These are phyloP conservation scores for Wallacemonas collosoma DNA, from an alignment of 208 protist genomes.

Conservation along the genomic window DNA sequence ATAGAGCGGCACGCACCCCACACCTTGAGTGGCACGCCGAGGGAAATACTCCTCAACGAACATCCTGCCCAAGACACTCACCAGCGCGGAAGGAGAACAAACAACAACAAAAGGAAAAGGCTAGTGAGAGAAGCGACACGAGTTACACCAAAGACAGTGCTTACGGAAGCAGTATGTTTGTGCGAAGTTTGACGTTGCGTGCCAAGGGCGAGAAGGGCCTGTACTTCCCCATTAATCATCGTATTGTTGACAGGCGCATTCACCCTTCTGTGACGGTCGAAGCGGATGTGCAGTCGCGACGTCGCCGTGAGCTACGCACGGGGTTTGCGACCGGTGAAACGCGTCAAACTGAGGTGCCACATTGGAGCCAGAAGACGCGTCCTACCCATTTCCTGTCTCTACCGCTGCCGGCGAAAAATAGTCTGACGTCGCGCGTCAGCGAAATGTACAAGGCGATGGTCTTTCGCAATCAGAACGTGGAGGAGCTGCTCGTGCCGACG, in stretches of 20 bases:
- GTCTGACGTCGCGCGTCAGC: constrained; percentile 55
- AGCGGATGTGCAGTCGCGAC: constrained; percentile 75
- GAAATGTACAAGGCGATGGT: constrained; percentile 75
- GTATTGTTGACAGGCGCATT: constrained; percentile 75
- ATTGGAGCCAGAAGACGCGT: constrained; percentile 54
- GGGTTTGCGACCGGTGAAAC: constrained; percentile 79
- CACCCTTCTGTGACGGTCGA: constrained; percentile 44
- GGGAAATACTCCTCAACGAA: too few relatives aligned
- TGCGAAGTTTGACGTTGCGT: constrained; percentile 26
- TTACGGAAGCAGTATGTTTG: constrained; percentile 25
- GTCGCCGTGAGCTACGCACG: constrained; percentile 76
- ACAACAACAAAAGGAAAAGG: not conserved
- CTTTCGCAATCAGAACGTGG: constrained; percentile 58
- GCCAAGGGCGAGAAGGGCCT: constrained; percentile 63
- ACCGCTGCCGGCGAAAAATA: constrained; percentile 63
- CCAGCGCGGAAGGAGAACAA: not conserved
- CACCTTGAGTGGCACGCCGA: too few relatives aligned
- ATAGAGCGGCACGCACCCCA: too few relatives aligned
- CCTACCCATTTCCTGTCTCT: constrained; percentile 88
- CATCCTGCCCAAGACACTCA: too few relatives aligned
- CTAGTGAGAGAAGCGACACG: too few relatives aligned
- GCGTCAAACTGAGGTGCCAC: constrained; percentile 64
- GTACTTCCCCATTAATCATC: constrained; percentile 91
- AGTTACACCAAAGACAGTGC: constrained; percentile 3
- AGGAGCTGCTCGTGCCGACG: constrained; percentile 66